A percentile compares a stretch with the other conserved stretches of the same genome.
Conservation (phyloP, 2,329 filamentous ascomycete genomes). For the Xylariomycetidae sp. region DNA sequence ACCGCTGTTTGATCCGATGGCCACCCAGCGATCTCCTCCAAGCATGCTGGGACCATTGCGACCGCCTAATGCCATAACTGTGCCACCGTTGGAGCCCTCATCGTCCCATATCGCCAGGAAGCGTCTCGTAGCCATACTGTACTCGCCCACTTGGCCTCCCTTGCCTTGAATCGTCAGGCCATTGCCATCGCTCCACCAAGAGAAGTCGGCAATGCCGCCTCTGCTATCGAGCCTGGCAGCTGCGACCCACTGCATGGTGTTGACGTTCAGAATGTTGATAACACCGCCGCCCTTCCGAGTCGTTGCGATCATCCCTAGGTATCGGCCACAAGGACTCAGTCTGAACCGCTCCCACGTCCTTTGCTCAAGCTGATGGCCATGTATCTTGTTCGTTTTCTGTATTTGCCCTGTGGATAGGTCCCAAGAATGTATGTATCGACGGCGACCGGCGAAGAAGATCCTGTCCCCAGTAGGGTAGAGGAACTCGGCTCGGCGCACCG, state of each 20-base stretch:
- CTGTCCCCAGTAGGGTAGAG: slow-evolving; percentile 64
- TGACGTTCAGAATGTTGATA: slow-evolving; percentile 76
- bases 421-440: slow-evolving; percentile 93
- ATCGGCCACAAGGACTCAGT: slow-evolving; percentile 77
- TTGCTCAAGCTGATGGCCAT: slow-evolving; percentile 74
- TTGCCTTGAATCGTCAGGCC: slow-evolving; percentile 79
- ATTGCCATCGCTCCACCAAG: slow-evolving; percentile 82
- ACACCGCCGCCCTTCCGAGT: slow-evolving; percentile 80
- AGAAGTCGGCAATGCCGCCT: slow-evolving; percentile 82
- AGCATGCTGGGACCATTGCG: slow-evolving; percentile 50
- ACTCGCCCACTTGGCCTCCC: slow-evolving; percentile 88
- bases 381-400: slow-evolving; percentile 72
- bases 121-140: slow-evolving; percentile 60
- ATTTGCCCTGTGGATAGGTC: slow-evolving; percentile 75
- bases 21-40: slow-evolving; percentile 83
- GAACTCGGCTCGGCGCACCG: slow-evolving; percentile 81
- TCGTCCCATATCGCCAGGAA: slow-evolving; percentile 83
- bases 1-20: slow-evolving; percentile 77
- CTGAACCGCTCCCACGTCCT: slow-evolving; percentile 88
- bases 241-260: slow-evolving; percentile 80
- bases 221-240: slow-evolving; percentile 76
- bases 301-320: slow-evolving; percentile 77
- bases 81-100: slow-evolving; percentile 81
- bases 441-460: slow-evolving; percentile 82
- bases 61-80: slow-evolving; percentile 73